Base-by-base conservation (phyloP, 2,329 filamentous ascomycete genomes). In the Botrytis tulipae region DNA sequence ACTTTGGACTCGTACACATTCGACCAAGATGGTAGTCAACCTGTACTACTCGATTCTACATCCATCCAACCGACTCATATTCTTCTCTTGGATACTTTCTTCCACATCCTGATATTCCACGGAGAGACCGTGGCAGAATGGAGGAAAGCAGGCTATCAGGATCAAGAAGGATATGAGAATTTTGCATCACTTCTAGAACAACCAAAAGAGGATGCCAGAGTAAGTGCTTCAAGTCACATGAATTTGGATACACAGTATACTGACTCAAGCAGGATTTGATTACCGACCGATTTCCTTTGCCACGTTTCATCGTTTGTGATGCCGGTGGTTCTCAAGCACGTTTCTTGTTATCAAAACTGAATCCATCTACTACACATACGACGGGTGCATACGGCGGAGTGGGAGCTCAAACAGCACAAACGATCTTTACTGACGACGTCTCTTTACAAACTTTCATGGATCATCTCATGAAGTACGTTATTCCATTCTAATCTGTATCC, bases 391-490 rank as follows among this genome's bases (percentile, higher is more conserved):
- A 97, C 80, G 96, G 96, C 73, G 95, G 94, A 75, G 93, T 95
- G 67, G 90, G 92, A 44, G 88, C 89, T 4, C 93, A 95, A 80
- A 95, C 92, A 65, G 95, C 95, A 14, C 96, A 99, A 84, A 99
- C 96, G 8, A 99, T 99, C 79, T 99, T 99, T 85, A 99, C 96
- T 0, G 96, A 99, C 80, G 96, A 99, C 83, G 96, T 99, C 72
- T 98, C 94, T 72, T 85, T 99, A 81, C 95, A 98, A 84, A 98
- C 95, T 1, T 99, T 99, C 82, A 99, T 99, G 96, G 96, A 99
- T 80, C 95, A 98, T 84, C 86, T 99, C 82, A 99, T 99, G 96
- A 99, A 99, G 93, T 95, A 87, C 84, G 91, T 87, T 73, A 25
- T 48, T 25, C 22, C 20, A 57, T 16, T 68, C 75, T 73, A 20